Evolutionary conservation across 345 rosid species (phyloP), one percentile per base, ranked within the genome.

Genomic region (Aegle marmelos): DNA sequence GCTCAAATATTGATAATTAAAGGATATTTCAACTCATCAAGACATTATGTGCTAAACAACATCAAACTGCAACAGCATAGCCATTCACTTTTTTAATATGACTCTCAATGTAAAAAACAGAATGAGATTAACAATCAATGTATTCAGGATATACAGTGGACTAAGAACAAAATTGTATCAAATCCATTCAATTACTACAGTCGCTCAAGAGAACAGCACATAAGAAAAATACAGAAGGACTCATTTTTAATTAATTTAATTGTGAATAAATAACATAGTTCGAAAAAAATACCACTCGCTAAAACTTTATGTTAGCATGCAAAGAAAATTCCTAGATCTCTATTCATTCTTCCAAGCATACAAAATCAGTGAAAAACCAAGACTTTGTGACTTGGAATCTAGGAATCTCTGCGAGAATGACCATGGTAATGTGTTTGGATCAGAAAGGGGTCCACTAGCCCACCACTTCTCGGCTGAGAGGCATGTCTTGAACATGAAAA

Each of bases 311-410:
- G 92, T 91, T 85, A 89, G 92, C 85, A 76, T 87, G 73, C 58
- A 68, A 63, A 58, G 68, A 82, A 82, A 74, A 70, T 76, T 76
- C 78, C 82, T 1, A 69, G 62, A 75, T 77, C 84, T 82, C 88
- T 91, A 93, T 76, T 96, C 99, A 76, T 84, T 92, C 93, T 90
- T 96, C 97, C 98, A 94, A 74, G 97, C 97, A 79, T 92, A 85
- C 87, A 96, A 85, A 81, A 89, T 80, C 86, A 96, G 83, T 9
- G 97, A 88, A 86, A 92, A 96, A 66, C 92, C 97, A 53, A 83
- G 89, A 87, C 85, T 85, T 74, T 88, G 94, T 28, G 89, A 79
- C 78, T 87, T 89, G 27, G 93, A 86, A 78, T 91, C 95, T 7
- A 86, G 78, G 37, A 85, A 86, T 79, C 94, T 86, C 86, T 87